Conservation (phyloP, 768 basidiomycete genomes). For the Lactarius evosmus region DNA sequence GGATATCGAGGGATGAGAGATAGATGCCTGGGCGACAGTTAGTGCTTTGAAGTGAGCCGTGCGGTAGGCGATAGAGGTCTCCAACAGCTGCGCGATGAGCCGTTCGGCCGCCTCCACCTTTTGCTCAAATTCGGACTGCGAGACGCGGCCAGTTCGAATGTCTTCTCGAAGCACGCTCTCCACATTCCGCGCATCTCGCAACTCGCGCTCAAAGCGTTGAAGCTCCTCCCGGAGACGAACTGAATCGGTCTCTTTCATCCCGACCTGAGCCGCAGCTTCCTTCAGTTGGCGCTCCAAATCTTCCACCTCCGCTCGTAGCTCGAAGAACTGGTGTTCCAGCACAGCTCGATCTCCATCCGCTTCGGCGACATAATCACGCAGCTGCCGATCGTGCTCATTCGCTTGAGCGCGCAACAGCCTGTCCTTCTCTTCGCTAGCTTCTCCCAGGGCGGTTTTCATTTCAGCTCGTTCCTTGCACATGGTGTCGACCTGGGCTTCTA, state of each 20-base stretch:
- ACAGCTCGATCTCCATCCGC: slow-evolving; percentile 93
- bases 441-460: slow-evolving; percentile 61
- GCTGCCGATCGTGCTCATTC: slow-evolving; percentile 58
- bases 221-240: slow-evolving; percentile 70
- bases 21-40: slow-evolving; percentile 55
- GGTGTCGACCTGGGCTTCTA: slow-evolving; percentile 70
- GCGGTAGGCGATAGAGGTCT: slow-evolving; percentile 75
- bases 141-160: slow-evolving; percentile 62
- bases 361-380: slow-evolving; percentile 88
- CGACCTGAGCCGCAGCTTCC: slow-evolving; percentile 56
- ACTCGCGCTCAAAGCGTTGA: slow-evolving; percentile 64
- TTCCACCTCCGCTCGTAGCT: slow-evolving; percentile 62
- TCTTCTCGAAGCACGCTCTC: slow-evolving; percentile 75
- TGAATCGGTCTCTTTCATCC: slow-evolving; percentile 65
- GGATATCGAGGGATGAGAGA: slow-evolving; percentile 46
- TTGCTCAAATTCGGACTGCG: slow-evolving; percentile 65
- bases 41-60: slow-evolving; percentile 73
- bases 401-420: slow-evolving; percentile 68
- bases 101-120: slow-evolving; percentile 61
- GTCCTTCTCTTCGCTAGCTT: slow-evolving; percentile 77
- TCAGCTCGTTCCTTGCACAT: slow-evolving; percentile 71
- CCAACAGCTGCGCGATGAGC: slow-evolving; percentile 76
- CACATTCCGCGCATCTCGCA: slow-evolving; percentile 60
- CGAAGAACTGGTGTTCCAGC: slow-evolving; percentile 81
- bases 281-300: slow-evolving; percentile 59